Percentiles rank a stretch among this genome's conserved stretches.
Evolutionary conservation across 805 yeast genomes (phyloP).

Genomic region (Ogataea glucozyma): DNA sequence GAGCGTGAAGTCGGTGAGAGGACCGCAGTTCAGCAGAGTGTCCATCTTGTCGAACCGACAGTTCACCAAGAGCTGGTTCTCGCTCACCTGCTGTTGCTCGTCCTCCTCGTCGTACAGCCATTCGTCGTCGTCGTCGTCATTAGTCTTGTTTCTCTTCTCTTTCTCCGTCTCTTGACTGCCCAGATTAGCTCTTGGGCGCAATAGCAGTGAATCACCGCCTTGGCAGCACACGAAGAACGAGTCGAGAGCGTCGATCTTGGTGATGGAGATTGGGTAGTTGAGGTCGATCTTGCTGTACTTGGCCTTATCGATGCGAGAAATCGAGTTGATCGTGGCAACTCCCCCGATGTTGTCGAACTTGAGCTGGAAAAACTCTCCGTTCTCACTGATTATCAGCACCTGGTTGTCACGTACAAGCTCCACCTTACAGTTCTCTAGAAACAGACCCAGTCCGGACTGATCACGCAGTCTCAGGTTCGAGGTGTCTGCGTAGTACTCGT

Average conservation of each 20-base stretch:
- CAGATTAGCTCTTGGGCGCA: constrained; percentile 40
- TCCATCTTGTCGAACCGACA: constrained; percentile 52
- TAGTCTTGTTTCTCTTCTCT: constrained; percentile 11
- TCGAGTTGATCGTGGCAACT: constrained; percentile 33
- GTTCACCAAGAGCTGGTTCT: constrained; percentile 19
- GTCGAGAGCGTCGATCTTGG: constrained; percentile 40
- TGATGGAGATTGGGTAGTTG: constrained; percentile 42
- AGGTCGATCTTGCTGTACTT: constrained; percentile 26
- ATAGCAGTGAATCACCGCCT: constrained; percentile 58
- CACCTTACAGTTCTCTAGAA: constrained; percentile 53
- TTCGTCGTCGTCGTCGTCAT: constrained; percentile 49
- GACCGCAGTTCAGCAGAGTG: constrained; percentile 65
- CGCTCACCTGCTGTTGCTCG: constrained; percentile 20
- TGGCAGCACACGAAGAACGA: constrained; percentile 59
- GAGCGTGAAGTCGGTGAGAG: constrained; percentile 64
- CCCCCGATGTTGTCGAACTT: constrained; percentile 38
- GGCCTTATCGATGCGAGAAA: constrained; percentile 22
- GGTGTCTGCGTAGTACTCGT: constrained; percentile 47
- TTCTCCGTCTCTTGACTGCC: constrained; percentile 10
- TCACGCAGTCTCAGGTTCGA: constrained; percentile 46
- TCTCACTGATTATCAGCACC: constrained; percentile 41
- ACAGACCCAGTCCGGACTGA: constrained; percentile 50
- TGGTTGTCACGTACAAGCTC: constrained; percentile 37
- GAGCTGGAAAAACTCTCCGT: constrained; percentile 44
- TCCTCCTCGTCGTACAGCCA: constrained; percentile 40